Evolutionary conservation across 768 basidiomycete species (phyloP).

Genomic region (Russula emetica): DNA sequence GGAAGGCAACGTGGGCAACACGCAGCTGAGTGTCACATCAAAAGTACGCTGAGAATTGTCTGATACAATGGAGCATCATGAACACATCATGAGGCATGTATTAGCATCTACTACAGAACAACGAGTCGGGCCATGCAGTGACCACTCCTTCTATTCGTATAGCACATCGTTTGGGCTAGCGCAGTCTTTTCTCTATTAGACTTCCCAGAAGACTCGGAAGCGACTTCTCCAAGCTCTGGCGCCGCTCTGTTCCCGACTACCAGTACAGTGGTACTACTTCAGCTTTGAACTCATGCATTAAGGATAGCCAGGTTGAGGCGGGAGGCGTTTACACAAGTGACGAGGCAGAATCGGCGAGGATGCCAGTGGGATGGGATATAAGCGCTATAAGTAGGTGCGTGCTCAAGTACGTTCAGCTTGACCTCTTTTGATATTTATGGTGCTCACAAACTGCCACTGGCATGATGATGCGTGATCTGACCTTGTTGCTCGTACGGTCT

Average conservation of each 20-base stretch:
- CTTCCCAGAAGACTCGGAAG: no score
- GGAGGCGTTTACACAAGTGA: constrained; percentile 36
- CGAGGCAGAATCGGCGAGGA: constrained; percentile 59
- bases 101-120: no score
- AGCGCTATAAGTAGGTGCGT: no score
- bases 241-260: neutral
- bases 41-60: no score
- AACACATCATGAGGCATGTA: no score
- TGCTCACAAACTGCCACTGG: neutral
- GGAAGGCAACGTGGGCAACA: no score
- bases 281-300: neutral
- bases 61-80: no score
- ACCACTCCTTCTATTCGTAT: no score
- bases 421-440: neutral
- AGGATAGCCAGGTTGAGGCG: neutral
- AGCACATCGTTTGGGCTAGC: no score
- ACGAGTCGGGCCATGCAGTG: no score
- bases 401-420: constrained; percentile 44
- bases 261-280: neutral
- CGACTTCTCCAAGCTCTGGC: neutral
- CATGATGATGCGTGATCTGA: constrained; percentile 53
- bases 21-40: no score
- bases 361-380: constrained; percentile 57
- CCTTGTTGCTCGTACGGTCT: constrained; percentile 41
- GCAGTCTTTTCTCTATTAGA: no score